Percentiles rank a stretch among this genome's conserved stretches.
Conservation (phyloP, 1,139 yeast genomes). For the Casaregolazyma lundiana region DNA sequence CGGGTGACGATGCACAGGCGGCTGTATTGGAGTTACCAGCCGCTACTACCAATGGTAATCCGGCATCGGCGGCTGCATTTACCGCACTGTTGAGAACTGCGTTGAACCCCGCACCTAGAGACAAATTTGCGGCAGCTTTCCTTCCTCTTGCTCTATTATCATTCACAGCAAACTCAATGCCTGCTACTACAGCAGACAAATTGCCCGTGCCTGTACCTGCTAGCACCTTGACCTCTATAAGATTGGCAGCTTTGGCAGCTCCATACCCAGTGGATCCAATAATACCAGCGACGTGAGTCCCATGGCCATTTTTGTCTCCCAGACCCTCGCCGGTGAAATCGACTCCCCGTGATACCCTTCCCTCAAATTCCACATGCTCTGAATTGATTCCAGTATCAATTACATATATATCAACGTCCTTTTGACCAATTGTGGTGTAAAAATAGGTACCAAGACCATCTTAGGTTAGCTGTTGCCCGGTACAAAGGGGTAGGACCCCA, state of each 20-base stretch:
- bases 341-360: conserved; percentile 52
- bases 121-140: conserved; percentile 69
- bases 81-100: conserved; percentile 68
- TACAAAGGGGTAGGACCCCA: not conserved
- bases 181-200: conserved; percentile 59
- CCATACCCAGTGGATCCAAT: conserved; percentile 76
- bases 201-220: conserved; percentile 62
- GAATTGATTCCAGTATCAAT: conserved; percentile 69
- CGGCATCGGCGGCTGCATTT: conserved; percentile 65
- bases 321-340: conserved; percentile 61
- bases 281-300: conserved; percentile 88
- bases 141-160: conserved; percentile 46
- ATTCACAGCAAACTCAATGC: conserved; percentile 72
- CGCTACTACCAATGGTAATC: conserved; percentile 75
- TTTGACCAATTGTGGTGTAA: conserved; percentile 38
- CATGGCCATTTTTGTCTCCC: conserved; percentile 69
- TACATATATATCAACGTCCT: conserved; percentile 66
- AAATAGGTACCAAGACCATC: conserved; percentile 28
- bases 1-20: conserved; percentile 81
- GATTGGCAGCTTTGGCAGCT: conserved; percentile 61
- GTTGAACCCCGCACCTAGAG: conserved; percentile 71
- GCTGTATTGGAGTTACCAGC: conserved; percentile 81
- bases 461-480: not conserved
- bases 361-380: conserved; percentile 61
- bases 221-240: conserved; percentile 73